Base-by-base conservation (phyloP, 2,329 filamentous ascomycete species). In the Fonsecaea pedrosoi region DNA sequence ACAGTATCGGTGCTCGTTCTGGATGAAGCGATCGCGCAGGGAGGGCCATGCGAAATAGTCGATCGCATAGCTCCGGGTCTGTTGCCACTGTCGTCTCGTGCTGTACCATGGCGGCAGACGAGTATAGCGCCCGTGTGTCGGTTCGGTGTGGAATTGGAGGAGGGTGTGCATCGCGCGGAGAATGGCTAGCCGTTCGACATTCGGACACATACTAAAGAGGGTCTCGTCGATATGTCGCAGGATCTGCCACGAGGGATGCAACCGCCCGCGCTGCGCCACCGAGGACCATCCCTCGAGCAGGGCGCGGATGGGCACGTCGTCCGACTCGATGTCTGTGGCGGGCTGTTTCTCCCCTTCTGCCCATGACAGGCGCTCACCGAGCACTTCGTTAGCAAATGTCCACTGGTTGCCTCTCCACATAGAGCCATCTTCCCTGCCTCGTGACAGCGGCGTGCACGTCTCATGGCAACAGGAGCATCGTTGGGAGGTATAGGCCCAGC, bases 1-100 rank as follows among this genome's bases (percentile, higher is more conserved):
- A 54, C 71, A 73, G 40, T 73, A 73, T 34, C 69, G 65, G 57
- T 73, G 71, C 53, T 72, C 68, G 48, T 59, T 60, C 59, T 70
- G 69, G 54, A 73, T 69, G 42, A 71, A 73, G 15, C 68, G 70
- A 50, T 73, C 70, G 12, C 71, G 68, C 4, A 73, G 13, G 30
- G 70, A 70, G 15, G 71, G 71, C 71, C 70, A 73, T 37, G 70
- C 67, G 50, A 71, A 71, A 53, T 64, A 73, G 54, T 73, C 70
- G 21, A 70, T 71, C 1, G 70, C 71, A 38, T 73, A 67, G 60
- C 72, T 68, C 7, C 69, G 66, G 21, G 72, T 67, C 12, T 65
- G 55, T 54, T 73, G 70, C 13, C 66, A 67, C 3, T 68, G 67
- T 5, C 70, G 68, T 10, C 68, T 63, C 56, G 67, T 25, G 25